Percentiles rank a stretch among this genome's conserved stretches.
These are phyloP conservation scores for Closterium sp. DNA, from an alignment of 139 green algal species.

Conservation along the genomic window DNA sequence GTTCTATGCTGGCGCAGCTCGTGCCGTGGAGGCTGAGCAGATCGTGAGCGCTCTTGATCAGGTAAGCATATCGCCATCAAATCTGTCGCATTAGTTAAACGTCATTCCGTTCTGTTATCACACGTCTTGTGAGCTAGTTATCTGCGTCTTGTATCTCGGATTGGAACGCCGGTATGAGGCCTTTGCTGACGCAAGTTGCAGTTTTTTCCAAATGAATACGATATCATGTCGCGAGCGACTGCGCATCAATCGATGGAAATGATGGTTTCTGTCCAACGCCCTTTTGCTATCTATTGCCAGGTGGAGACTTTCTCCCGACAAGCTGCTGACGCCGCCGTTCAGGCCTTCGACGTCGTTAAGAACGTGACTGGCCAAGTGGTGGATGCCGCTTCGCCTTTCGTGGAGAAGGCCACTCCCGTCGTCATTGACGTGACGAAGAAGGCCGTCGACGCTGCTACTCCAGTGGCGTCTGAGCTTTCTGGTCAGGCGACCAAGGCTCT, in stretches of 20 bases:
- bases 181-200: neutral
- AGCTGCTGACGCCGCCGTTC: neutral
- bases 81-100: neutral
- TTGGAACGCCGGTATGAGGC: too few species aligned
- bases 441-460: neutral
- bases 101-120: neutral
- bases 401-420: slow-evolving; percentile 24
- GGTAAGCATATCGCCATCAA: neutral
- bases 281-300: neutral
- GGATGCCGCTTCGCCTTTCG: slow-evolving; percentile 4
- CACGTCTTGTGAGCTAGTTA: neutral
- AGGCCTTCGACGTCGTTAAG: slow-evolving; percentile 1
- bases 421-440: slow-evolving; percentile 12
- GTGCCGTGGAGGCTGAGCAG: slow-evolving; percentile 5
- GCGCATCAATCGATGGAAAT: neutral
- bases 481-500: slow-evolving; percentile 21
- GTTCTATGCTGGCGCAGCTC: neutral
- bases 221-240: too few species aligned
- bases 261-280: neutral
- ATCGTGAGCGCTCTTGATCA: neutral
- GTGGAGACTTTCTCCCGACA: neutral
- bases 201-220: neutral
- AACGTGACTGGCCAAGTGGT: neutral
- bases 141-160: neutral
- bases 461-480: slow-evolving; percentile 10